Evolutionary conservation across 2,329 filamentous ascomycete species (phyloP).

Genomic region (Ophiostoma tasmaniense): DNA sequence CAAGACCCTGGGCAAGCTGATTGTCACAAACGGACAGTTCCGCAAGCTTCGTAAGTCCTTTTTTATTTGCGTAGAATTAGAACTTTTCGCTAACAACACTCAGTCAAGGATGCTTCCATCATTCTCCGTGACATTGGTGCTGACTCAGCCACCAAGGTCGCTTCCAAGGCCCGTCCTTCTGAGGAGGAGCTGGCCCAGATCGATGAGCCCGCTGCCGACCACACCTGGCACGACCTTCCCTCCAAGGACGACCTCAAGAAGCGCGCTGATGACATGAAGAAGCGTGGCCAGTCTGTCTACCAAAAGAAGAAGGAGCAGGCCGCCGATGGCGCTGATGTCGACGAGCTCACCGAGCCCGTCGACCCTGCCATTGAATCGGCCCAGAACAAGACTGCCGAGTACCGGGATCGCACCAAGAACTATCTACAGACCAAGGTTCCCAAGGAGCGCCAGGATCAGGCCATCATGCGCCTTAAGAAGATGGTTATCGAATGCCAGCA

Average conservation of each 20-base stretch:
- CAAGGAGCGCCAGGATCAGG: conserved; percentile 84
- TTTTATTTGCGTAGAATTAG: too few relatives aligned
- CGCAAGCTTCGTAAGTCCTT: conserved; percentile 66
- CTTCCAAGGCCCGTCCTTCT: conserved; percentile 64
- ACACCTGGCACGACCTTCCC: conserved; percentile 87
- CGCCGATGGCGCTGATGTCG: conserved; percentile 36
- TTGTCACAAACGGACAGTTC: conserved; percentile 95
- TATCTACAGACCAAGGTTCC: conserved; percentile 85
- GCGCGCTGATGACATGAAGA: conserved; percentile 50
- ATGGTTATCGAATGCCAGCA: conserved; percentile 96
- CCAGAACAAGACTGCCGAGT: conserved; percentile 34
- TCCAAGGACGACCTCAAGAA: conserved; percentile 61
- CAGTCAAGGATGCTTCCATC: conserved; percentile 68
- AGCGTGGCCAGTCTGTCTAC: conserved; percentile 30
- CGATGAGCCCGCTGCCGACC: conserved; percentile 77
- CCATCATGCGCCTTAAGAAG: conserved; percentile 88
- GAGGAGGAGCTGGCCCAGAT: conserved; percentile 70
- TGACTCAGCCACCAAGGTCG: conserved; percentile 75
- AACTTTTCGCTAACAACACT: not conserved
- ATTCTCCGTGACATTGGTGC: conserved; percentile 85
- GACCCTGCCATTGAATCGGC: conserved; percentile 44
- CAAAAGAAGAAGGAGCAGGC: conserved; percentile 34
- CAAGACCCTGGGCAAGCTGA: conserved; percentile 75
- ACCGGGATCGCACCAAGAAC: conserved; percentile 45
- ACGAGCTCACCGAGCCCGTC: conserved; percentile 45